Evolutionary conservation across 805 yeast genomes (phyloP).

Genomic region (Kluyveromyces nonfermentans): DNA sequence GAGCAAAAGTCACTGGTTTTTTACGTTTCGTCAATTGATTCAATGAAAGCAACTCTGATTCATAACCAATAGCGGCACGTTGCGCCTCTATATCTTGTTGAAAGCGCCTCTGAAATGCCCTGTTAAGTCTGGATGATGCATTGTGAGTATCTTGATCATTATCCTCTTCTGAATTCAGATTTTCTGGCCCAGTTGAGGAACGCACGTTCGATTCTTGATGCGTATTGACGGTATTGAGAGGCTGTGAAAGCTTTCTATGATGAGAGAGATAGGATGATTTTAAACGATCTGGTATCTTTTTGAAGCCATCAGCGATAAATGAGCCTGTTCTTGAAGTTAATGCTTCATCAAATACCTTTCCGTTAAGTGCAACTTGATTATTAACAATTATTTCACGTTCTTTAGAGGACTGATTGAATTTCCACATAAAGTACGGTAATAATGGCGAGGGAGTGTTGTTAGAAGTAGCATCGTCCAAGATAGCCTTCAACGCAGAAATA

Average conservation of each 20-base stretch:
- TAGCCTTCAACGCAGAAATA: conserved; percentile 36
- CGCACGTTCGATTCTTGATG: conserved; percentile 39
- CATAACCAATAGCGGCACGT: conserved; percentile 66
- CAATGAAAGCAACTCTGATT: conserved; percentile 70
- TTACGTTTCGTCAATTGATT: conserved; percentile 83
- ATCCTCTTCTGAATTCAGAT: neutral
- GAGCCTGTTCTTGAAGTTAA: conserved; percentile 45
- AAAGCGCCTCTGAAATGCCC: conserved; percentile 79
- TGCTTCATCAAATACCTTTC: conserved; percentile 16
- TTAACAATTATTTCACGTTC: conserved; percentile 8
- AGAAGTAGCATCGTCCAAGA: neutral
- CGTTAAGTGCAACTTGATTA: conserved; percentile 19
- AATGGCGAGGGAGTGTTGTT: conserved; percentile 1
- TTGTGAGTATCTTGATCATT: conserved; percentile 10
- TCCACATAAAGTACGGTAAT: conserved; percentile 20
- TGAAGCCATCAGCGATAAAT: conserved; percentile 64
- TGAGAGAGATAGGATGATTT: conserved; percentile 78
- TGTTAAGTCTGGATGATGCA: conserved; percentile 73
- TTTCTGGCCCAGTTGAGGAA: conserved; percentile 23
- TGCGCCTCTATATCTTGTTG: conserved; percentile 85
- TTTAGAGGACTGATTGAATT: conserved; percentile 10
- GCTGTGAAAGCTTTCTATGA: conserved; percentile 55
- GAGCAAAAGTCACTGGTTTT: conserved; percentile 92
- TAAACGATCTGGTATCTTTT: conserved; percentile 59
- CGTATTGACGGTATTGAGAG: conserved; percentile 61